Evolutionary conservation across 2,329 filamentous ascomycete genomes (phyloP).

Genomic region (Penicillium rolfsii): DNA sequence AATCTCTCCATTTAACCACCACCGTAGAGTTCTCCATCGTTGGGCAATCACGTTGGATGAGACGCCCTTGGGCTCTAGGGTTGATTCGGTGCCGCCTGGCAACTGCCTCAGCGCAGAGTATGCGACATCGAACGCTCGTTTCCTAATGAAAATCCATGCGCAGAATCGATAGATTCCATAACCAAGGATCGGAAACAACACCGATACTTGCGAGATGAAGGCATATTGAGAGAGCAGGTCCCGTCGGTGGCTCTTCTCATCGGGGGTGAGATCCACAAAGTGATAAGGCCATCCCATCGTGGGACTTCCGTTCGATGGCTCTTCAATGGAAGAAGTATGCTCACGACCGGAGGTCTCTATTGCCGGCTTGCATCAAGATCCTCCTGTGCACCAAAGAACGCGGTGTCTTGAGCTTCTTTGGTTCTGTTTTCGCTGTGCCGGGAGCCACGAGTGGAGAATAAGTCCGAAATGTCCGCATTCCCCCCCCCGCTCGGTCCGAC

Average conservation of each 20-base stretch:
- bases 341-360: not conserved
- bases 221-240: conserved; percentile 8
- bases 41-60: not conserved
- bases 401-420: not conserved
- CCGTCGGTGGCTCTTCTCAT: conserved; percentile 6
- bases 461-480: not conserved
- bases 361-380: not conserved
- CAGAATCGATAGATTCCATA: not conserved
- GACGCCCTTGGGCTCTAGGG: not conserved
- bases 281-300: conserved; percentile 17
- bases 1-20: conserved; percentile 13
- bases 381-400: not conserved
- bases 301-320: not conserved
- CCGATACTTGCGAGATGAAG: conserved; percentile 7
- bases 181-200: conserved; percentile 5
- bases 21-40: conserved; percentile 2
- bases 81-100: not conserved
- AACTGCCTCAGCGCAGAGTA: not conserved
- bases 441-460: conserved; percentile 1
- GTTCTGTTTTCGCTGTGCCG: not conserved
- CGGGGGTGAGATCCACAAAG: conserved; percentile 12
- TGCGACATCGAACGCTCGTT: not conserved
- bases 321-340: not conserved
- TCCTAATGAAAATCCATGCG: not conserved
- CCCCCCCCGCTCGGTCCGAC: not conserved